Evolutionary conservation across 2,329 filamentous ascomycete genomes (phyloP).

Genomic region (Helotiales sp.): DNA sequence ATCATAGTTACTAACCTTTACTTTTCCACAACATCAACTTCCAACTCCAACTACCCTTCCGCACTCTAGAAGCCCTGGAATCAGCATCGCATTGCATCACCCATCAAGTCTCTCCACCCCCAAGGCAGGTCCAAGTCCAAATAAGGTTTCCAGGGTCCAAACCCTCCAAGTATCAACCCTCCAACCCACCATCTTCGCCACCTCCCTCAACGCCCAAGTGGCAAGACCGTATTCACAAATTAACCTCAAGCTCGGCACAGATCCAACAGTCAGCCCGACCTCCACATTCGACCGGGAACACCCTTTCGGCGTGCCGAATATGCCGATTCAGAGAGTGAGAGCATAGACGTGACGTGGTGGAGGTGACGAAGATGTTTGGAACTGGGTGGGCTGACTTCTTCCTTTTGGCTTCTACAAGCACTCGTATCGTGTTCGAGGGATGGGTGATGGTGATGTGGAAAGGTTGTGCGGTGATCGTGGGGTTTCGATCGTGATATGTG

Average conservation of each 20-base stretch:
- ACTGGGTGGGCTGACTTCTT: not conserved
- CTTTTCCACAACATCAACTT: not conserved
- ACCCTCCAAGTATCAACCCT: not conserved
- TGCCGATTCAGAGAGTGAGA: not conserved
- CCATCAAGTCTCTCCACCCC: not conserved
- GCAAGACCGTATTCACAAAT: not conserved
- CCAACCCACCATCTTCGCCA: not conserved
- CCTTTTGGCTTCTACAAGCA: not conserved
- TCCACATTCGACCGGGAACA: not conserved
- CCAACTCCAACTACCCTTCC: not conserved
- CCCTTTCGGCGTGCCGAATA: not conserved
- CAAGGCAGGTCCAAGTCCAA: not conserved
- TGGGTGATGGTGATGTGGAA: not conserved
- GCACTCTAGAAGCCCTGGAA: not conserved
- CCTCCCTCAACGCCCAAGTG: not conserved
- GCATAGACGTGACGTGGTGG: slow-evolving; percentile 4
- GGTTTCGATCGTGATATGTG: too few relatives aligned
- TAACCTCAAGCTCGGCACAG: not conserved
- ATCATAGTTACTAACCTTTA: not conserved
- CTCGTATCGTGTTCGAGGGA: not conserved
- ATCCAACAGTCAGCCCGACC: not conserved
- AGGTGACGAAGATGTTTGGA: not conserved
- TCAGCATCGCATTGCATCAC: not conserved
- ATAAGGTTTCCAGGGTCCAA: not conserved
- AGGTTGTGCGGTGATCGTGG: not conserved